These are phyloP conservation scores for Ustilago trichophora DNA, from an alignment of 1,284 basidiomycete genomes.

Conservation along the genomic window DNA sequence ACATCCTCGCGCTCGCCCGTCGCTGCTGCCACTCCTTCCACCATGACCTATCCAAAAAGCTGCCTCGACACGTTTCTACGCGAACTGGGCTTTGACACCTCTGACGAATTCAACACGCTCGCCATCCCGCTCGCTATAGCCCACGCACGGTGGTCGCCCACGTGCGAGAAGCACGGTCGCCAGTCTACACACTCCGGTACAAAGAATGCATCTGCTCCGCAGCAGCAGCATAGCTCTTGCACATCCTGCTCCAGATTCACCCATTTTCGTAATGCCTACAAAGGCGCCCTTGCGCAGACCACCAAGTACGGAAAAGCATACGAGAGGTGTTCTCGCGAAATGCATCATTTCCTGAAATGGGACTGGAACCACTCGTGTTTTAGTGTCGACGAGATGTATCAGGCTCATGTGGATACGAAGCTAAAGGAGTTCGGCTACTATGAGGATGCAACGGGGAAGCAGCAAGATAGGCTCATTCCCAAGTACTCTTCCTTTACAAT, in stretches of 20 bases:
- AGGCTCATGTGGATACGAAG: not conserved
- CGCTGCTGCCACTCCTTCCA: too few relatives aligned
- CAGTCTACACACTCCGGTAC: too few relatives aligned
- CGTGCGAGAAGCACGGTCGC: too few relatives aligned
- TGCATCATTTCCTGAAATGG: conserved; percentile 4
- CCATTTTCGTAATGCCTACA: not conserved
- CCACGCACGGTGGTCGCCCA: not conserved
- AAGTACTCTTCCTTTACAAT: not conserved
- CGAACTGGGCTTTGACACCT: too few relatives aligned
- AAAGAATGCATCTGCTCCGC: not conserved
- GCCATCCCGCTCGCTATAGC: too few relatives aligned
- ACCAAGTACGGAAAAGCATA: conserved; percentile 7
- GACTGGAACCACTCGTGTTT: not conserved
- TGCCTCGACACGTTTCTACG: too few relatives aligned
- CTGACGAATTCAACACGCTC: too few relatives aligned
- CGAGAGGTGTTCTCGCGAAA: conserved; percentile 5
- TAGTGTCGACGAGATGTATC: not conserved
- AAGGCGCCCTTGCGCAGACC: too few relatives aligned
- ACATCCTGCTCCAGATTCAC: not conserved
- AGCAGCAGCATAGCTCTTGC: not conserved
- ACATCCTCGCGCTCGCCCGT: conserved; percentile 11
- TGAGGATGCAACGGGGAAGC: conserved; percentile 4
- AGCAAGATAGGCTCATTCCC: not conserved
- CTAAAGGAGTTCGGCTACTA: conserved; percentile 9
- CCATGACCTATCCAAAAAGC: too few relatives aligned